A percentile compares a stretch with the other conserved stretches of the same genome.
phyloP scores from a whole-genome alignment of 2,329 filamentous ascomycete species.

The Coniochaeta hoffmannii region DNA sequence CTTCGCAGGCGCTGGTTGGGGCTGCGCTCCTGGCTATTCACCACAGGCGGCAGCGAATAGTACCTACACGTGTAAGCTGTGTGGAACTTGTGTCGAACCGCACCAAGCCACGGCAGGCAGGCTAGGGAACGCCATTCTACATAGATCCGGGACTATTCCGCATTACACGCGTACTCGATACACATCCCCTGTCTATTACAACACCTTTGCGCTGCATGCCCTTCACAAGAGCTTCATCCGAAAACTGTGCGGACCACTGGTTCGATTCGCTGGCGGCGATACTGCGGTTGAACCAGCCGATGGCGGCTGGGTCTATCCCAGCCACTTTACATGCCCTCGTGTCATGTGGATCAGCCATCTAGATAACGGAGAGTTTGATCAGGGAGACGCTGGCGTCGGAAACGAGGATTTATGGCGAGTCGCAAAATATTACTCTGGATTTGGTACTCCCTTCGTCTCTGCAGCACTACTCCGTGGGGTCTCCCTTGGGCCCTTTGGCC shows the following conservation, averaged over 20 bases:
- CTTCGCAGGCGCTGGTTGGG: not conserved
- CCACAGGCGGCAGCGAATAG: no score
- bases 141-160: no score
- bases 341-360: not conserved
- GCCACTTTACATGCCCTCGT: not conserved
- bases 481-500: no score
- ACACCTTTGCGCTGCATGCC: not conserved
- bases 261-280: not conserved
- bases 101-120: no score
- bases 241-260: not conserved
- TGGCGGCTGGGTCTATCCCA: not conserved
- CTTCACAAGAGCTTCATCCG: not conserved
- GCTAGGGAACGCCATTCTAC: no score
- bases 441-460: not conserved
- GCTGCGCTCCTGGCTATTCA: not conserved
- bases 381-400: not conserved
- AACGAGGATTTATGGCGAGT: not conserved
- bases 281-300: slow-evolving; percentile 1
- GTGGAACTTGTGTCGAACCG: not conserved
- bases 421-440: not conserved
- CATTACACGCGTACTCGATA: no score
- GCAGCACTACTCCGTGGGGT: no score
- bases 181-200: no score
- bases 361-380: not conserved
- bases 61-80: no score